Conservation (phyloP, 2,329 filamentous ascomycete genomes). For the Sporothrix dimorphospora region DNA sequence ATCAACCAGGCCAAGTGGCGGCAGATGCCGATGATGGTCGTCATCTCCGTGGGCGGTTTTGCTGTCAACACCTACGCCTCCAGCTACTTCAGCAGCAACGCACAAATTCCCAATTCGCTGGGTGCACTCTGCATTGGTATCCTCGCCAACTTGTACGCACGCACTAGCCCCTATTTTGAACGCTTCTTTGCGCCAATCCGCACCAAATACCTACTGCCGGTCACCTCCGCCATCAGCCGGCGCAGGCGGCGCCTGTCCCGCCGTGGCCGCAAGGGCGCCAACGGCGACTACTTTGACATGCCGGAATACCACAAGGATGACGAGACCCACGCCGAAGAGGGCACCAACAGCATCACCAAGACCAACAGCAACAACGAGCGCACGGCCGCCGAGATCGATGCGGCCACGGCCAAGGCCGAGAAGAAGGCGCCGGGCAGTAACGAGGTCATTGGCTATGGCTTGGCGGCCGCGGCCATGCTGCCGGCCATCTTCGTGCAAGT, state of each 20-base stretch:
- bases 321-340: constrained; percentile 28
- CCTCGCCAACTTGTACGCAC: constrained; percentile 76
- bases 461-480: constrained; percentile 82
- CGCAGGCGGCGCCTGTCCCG: neutral
- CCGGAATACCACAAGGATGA: constrained; percentile 22
- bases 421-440: constrained; percentile 39
- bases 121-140: constrained; percentile 77
- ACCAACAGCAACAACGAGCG: constrained; percentile 12
- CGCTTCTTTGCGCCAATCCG: constrained; percentile 59
- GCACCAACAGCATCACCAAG: constrained; percentile 18
- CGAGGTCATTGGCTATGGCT: constrained; percentile 65
- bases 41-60: constrained; percentile 75
- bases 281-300: constrained; percentile 28
- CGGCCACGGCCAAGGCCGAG: constrained; percentile 34
- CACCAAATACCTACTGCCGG: constrained; percentile 52
- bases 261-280: neutral
- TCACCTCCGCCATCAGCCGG: constrained; percentile 36
- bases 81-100: constrained; percentile 67
- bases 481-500: constrained; percentile 81
- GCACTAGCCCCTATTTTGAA: constrained; percentile 62
- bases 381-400: constrained; percentile 15
- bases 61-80: constrained; percentile 74
- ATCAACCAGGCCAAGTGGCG: constrained; percentile 78
- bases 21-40: constrained; percentile 74
- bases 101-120: constrained; percentile 76